Conservation (phyloP, 164 flowering plant genomes). For the Saururus chinensis region DNA sequence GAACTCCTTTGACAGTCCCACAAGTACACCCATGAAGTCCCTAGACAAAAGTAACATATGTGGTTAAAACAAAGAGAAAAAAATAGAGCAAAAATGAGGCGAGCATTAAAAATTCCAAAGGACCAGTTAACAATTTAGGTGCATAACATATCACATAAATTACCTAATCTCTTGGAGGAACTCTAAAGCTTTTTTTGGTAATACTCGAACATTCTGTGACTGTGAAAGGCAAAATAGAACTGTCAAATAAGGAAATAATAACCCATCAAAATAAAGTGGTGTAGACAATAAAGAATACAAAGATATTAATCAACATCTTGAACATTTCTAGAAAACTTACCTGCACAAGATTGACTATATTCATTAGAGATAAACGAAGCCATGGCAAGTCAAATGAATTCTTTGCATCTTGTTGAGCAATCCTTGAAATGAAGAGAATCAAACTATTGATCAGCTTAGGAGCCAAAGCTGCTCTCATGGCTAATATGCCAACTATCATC, state of each 20-base stretch:
- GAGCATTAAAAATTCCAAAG: no score
- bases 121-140: background rate
- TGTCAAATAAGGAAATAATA: background rate
- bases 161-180: constrained; percentile 1
- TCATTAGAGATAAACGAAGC: constrained; percentile 57
- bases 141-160: background rate
- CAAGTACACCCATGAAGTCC: constrained; percentile 51
- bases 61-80: background rate
- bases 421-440: constrained; percentile 44
- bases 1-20: constrained; percentile 51
- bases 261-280: background rate
- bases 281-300: background rate
- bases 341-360: constrained; percentile 71
- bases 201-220: background rate
- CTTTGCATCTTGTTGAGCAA: constrained; percentile 46
- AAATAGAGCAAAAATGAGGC: background rate
- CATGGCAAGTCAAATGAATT: constrained; percentile 49
- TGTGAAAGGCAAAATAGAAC: background rate
- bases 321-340: constrained; percentile 21
- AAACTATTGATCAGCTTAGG: constrained; percentile 43
- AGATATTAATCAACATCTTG: background rate
- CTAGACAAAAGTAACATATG: constrained; percentile 21
- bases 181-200: constrained; percentile 1
- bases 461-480: constrained; percentile 45
- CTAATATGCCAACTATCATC: constrained; percentile 69